These are phyloP conservation scores for Neoscytalidium dimidiatum DNA, from an alignment of 2,329 filamentous ascomycete species.

Conservation along the genomic window DNA sequence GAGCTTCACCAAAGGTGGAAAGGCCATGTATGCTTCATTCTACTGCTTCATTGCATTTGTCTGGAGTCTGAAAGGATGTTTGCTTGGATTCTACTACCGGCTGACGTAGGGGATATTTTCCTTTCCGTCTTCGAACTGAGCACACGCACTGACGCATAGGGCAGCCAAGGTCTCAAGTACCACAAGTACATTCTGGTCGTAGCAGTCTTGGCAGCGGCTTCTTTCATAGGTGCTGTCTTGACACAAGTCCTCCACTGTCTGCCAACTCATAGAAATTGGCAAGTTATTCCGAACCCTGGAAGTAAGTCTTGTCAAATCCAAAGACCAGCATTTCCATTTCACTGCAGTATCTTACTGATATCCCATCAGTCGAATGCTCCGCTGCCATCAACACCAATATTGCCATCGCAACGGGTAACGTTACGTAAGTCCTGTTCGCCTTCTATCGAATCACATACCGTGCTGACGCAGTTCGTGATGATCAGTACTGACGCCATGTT, in stretches of 20 bases:
- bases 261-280: not conserved
- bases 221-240: not conserved
- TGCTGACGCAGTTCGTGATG: not conserved
- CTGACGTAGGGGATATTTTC: not conserved
- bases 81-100: not conserved
- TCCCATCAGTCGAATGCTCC: not conserved
- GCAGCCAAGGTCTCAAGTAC: not conserved
- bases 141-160: not conserved
- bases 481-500: not conserved
- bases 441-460: not conserved
- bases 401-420: not conserved
- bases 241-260: not conserved
- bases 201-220: not conserved
- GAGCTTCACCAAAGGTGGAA: not conserved
- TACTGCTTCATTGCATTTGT: not conserved
- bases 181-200: not conserved
- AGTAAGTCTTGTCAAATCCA: too few relatives aligned
- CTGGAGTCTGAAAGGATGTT: not conserved
- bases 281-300: not conserved
- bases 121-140: not conserved
- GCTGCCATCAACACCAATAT: not conserved
- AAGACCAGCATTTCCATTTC: too few relatives aligned
- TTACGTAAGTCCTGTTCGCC: not conserved
- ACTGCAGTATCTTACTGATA: not conserved
- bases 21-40: not conserved